Conservation (phyloP, 2,329 filamentous ascomycete species). For the Zymoseptoria pseudotritici region DNA sequence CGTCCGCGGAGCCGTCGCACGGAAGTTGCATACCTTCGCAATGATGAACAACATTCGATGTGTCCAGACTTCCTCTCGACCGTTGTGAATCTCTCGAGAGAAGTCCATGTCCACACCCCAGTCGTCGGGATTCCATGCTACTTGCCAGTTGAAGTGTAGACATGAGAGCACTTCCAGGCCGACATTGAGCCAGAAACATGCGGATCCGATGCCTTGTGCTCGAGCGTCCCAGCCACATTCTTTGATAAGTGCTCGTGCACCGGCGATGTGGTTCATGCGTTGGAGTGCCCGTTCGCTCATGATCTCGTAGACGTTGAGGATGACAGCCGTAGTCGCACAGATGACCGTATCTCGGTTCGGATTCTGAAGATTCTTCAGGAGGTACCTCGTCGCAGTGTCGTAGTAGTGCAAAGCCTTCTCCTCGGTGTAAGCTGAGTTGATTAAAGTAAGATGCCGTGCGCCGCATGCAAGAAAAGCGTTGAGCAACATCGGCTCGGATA, state of each 20-base stretch:
- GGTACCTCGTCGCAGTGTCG: constrained; percentile 71
- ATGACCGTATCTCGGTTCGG: constrained; percentile 76
- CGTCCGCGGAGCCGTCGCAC: constrained; percentile 58
- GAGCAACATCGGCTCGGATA: constrained; percentile 78
- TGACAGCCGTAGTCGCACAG: constrained; percentile 78
- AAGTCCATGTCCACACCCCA: constrained; percentile 84
- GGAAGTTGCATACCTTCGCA: constrained; percentile 80
- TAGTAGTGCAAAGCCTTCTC: constrained; percentile 78
- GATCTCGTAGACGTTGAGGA: constrained; percentile 86
- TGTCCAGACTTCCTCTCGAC: constrained; percentile 76
- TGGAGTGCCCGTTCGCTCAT: constrained; percentile 75
- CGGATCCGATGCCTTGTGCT: constrained; percentile 69
- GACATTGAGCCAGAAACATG: constrained; percentile 92
- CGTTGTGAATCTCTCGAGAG: constrained; percentile 47
- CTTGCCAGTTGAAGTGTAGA: constrained; percentile 76
- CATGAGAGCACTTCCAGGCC: constrained; percentile 86
- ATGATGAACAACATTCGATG: constrained; percentile 84
- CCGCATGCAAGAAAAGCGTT: constrained; percentile 87
- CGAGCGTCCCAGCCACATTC: constrained; percentile 83
- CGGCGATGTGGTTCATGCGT: constrained; percentile 83
- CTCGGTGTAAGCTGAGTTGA: constrained; percentile 62
- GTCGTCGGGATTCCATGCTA: constrained; percentile 81
- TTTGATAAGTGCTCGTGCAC: constrained; percentile 75
- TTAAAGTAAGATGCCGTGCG: constrained; percentile 68
- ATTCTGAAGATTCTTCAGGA: constrained; percentile 71